These are phyloP conservation scores for Polygonum maritimum DNA, from an alignment of 148 eudicot species.

Conservation along the genomic window DNA sequence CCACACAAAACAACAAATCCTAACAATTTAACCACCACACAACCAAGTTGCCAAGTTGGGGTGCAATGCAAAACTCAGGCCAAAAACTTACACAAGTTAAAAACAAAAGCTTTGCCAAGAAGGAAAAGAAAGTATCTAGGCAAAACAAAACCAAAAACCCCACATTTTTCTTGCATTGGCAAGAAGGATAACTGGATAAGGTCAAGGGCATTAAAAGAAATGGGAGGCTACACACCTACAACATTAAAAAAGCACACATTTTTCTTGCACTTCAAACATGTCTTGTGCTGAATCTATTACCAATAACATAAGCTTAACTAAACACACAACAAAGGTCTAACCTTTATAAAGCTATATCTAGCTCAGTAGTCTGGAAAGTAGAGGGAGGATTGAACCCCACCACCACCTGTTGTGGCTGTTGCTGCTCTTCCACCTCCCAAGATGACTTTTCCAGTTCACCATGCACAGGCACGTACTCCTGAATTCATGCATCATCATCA, in stretches of 20 bases:
- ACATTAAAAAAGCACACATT: neutral
- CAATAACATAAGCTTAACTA: neutral
- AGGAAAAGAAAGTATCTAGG: neutral
- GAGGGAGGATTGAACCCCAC: slow-evolving; percentile 28
- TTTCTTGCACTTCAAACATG: neutral
- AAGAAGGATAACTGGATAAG: neutral
- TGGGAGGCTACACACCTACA: neutral
- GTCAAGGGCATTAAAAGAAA: neutral
- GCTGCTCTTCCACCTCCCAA: slow-evolving; percentile 62
- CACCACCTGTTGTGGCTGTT: slow-evolving; percentile 11
- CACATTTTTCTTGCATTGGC: neutral
- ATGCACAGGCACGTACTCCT: slow-evolving; percentile 72
- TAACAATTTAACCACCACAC: neutral
- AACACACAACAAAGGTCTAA: neutral
- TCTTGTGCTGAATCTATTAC: neutral
- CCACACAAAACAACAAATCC: neutral
- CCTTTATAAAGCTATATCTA: slow-evolving; percentile 12
- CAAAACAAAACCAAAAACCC: neutral
- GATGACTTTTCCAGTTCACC: slow-evolving; percentile 43
- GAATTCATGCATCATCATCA: neutral
- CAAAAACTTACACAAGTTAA: neutral
- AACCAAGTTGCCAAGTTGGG: neutral
- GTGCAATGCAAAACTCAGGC: neutral
- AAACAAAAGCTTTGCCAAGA: neutral
- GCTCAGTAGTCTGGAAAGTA: slow-evolving; percentile 36